Evolutionary conservation across 345 rosid species (phyloP).

Genomic region (Moricandia moricandioides): DNA sequence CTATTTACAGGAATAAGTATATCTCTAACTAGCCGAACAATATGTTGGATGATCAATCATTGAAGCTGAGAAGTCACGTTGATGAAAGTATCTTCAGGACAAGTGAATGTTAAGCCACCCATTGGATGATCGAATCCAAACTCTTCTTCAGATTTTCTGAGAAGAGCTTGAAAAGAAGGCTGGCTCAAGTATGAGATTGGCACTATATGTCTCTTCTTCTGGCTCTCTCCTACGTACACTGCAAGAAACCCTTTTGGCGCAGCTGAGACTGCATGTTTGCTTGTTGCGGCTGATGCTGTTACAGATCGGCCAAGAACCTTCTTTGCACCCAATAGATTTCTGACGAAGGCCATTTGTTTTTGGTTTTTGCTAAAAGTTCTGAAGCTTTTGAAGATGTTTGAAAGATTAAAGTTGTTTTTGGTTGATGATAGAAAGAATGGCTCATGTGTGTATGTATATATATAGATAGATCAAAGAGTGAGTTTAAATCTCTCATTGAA

Average conservation of each 20-base stretch:
- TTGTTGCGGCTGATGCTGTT: conserved; percentile 20
- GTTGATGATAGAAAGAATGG: conserved; percentile 17
- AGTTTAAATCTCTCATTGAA: neutral
- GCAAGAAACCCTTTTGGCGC: neutral
- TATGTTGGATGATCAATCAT: neutral
- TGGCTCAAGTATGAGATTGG: no score
- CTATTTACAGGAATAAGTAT: neutral
- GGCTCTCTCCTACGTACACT: neutral
- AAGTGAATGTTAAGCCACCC: neutral
- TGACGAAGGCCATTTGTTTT: conserved; percentile 26
- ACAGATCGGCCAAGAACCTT: conserved; percentile 26
- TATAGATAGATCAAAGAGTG: conserved; percentile 10
- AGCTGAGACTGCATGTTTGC: neutral
- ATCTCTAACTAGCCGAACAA: neutral
- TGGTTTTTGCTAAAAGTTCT: neutral
- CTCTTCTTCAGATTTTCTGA: neutral
- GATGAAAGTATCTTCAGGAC: neutral
- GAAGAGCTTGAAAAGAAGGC: neutral
- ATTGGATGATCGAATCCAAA: neutral
- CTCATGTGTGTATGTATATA: neutral
- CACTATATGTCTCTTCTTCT: no score
- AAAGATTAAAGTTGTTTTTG: conserved; percentile 12
- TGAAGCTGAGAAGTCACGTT: neutral
- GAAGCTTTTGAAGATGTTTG: conserved; percentile 17
- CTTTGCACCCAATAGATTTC: conserved; percentile 24